Percentiles rank a stretch among this genome's conserved stretches.
Conservation (phyloP, 2,329 filamentous ascomycete species). For the Xylariaceae sp. region DNA sequence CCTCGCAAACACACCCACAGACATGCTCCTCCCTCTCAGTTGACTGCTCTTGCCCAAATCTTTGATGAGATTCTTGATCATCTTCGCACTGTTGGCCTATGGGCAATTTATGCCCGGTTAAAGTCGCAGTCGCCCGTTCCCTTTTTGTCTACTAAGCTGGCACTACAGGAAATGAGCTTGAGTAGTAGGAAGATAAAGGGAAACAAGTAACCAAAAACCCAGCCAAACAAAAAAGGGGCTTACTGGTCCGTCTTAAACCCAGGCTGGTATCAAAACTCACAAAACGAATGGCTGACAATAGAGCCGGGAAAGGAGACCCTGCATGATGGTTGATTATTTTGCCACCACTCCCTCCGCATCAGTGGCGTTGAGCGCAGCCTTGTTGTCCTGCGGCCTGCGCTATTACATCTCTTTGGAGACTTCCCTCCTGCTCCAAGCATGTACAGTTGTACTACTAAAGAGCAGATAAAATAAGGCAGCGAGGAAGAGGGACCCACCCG, state of each 20-base stretch:
- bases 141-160: no score
- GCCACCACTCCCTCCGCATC: constrained; percentile 31
- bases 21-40: constrained; percentile 4
- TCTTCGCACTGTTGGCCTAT: no score
- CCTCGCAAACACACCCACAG: constrained; percentile 12
- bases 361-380: constrained; percentile 28
- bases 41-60: not conserved
- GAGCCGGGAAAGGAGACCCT: constrained; percentile 32
- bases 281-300: no score
- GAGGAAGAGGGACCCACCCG: not conserved
- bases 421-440: no score
- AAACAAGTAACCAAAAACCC: not conserved
- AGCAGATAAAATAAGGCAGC: not conserved
- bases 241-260: not conserved
- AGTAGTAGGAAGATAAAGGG: constrained; percentile 1
- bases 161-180: not conserved
- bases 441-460: not conserved
- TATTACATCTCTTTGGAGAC: no score
- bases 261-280: not conserved
- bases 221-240: not conserved
- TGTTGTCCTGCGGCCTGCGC: constrained; percentile 10
- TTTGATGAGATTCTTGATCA: no score
- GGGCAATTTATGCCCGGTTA: no score
- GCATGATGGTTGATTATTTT: constrained; percentile 24
- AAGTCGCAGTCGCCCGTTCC: no score